Evolutionary conservation across 495 filamentous ascomycete species (phyloP).

Genomic region (Jackrogersella minutella): DNA sequence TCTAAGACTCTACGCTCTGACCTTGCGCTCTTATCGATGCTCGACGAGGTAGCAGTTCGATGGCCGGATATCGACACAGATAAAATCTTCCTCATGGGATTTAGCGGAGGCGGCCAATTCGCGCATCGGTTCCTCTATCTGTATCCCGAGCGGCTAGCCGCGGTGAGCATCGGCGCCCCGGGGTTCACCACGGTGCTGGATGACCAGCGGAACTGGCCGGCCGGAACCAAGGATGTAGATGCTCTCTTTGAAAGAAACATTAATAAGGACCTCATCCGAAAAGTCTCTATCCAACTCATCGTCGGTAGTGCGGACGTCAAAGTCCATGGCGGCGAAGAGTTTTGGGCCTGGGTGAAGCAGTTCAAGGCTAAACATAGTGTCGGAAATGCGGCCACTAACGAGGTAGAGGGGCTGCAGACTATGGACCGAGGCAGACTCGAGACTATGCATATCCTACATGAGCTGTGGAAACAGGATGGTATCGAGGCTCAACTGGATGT

Average conservation of each 20-base stretch:
- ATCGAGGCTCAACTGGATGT: slow-evolving; percentile 31
- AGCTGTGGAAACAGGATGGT: slow-evolving; percentile 29
- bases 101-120: slow-evolving; percentile 46
- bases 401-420: not conserved
- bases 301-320: slow-evolving; percentile 33
- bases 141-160: slow-evolving; percentile 39
- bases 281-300: slow-evolving; percentile 40
- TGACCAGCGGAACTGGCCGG: slow-evolving; percentile 32
- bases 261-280: slow-evolving; percentile 27
- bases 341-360: slow-evolving; percentile 37
- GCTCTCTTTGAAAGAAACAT: slow-evolving; percentile 28
- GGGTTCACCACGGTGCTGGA: slow-evolving; percentile 34
- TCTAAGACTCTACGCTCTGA: slow-evolving; percentile 36
- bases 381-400: not conserved
- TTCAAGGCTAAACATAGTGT: slow-evolving; percentile 5
- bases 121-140: slow-evolving; percentile 43
- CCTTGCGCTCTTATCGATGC: slow-evolving; percentile 34
- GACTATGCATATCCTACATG: slow-evolving; percentile 16
- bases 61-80: slow-evolving; percentile 42
- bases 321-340: slow-evolving; percentile 32
- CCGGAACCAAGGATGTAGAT: slow-evolving; percentile 35
- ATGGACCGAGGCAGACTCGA: slow-evolving; percentile 26
- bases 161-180: slow-evolving; percentile 43
- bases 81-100: slow-evolving; percentile 43
- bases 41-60: slow-evolving; percentile 35